Percentiles rank a stretch among this genome's conserved stretches.
phyloP scores from a whole-genome alignment of 164 flowering plant genomes.

The Saururus chinensis region DNA sequence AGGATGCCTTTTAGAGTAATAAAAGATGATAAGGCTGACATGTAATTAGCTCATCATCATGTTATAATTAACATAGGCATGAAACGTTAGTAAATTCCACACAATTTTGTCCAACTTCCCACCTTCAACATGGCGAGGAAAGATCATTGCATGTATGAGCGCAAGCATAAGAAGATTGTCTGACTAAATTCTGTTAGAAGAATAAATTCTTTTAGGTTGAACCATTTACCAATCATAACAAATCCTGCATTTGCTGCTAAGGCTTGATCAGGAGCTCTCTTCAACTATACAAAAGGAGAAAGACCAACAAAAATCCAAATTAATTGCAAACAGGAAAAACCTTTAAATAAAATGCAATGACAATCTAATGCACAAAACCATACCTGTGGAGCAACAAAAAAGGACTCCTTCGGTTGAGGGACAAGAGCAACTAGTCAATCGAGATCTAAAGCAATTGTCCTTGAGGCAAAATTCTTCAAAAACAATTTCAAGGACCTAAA shows the following conservation, averaged over 20 bases:
- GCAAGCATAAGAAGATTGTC: neutral
- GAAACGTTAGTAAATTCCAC: constrained; percentile 87
- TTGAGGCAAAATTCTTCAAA: constrained; percentile 60
- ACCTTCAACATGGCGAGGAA: constrained; percentile 92
- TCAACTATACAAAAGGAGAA: constrained; percentile 66
- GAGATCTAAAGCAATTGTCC: constrained; percentile 46
- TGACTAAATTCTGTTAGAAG: neutral
- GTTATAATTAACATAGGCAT: constrained; percentile 94
- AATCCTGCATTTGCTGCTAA: constrained; percentile 90
- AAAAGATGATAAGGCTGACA: too few species aligned
- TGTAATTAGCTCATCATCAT: constrained; percentile 51
- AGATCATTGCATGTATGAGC: constrained; percentile 46
- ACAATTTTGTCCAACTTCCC: constrained; percentile 78
- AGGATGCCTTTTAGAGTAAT: neutral
- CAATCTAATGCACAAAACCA: neutral
- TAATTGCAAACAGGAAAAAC: neutral
- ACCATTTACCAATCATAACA: constrained; percentile 70
- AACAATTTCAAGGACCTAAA: constrained; percentile 64
- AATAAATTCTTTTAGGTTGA: too few species aligned
- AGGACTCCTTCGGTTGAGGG: constrained; percentile 87
- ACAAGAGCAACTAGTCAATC: constrained; percentile 72
- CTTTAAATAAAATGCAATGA: neutral
- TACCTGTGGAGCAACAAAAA: constrained; percentile 84
- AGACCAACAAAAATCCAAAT: constrained; percentile 2
- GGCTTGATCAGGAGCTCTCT: constrained; percentile 53